A percentile compares a stretch with the other conserved stretches of the same genome.
phyloP scores from a whole-genome alignment of 1,139 yeast species.

The Eremothecium cymbalariae region DNA sequence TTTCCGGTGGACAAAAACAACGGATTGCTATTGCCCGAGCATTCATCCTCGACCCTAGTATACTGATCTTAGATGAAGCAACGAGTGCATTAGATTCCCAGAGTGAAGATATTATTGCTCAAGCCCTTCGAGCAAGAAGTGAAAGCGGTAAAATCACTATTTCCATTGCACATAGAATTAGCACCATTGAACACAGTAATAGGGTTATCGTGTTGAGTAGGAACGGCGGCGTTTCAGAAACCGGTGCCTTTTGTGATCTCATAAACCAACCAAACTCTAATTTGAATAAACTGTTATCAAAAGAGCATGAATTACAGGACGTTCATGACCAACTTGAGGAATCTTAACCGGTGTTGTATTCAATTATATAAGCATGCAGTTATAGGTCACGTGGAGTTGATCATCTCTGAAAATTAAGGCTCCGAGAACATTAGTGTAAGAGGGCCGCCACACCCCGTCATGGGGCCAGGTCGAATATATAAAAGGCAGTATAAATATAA shows the following conservation, averaged over 20 bases:
- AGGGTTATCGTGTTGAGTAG: conserved; percentile 64
- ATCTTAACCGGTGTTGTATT: too few species aligned
- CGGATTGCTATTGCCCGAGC: conserved; percentile 85
- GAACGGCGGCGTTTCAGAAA: conserved; percentile 66
- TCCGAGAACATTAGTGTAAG: too few species aligned
- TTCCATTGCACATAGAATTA: conserved; percentile 85
- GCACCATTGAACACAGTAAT: conserved; percentile 70
- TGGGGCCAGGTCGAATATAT: too few species aligned
- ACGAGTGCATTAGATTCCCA: conserved; percentile 73
- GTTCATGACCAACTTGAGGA: too few species aligned
- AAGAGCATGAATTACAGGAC: conserved; percentile 16
- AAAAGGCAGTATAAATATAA: too few species aligned
- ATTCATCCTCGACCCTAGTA: conserved; percentile 53
- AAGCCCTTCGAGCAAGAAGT: conserved; percentile 55
- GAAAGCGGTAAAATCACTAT: conserved; percentile 72
- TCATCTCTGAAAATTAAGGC: too few species aligned
- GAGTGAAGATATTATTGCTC: conserved; percentile 60
- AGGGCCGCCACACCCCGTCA: too few species aligned
- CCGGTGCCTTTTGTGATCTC: conserved; percentile 60
- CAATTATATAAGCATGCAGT: too few species aligned
- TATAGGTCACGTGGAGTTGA: too few species aligned
- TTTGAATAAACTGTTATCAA: conserved; percentile 32
- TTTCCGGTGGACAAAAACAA: conserved; percentile 84
- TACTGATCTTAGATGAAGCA: conserved; percentile 68
- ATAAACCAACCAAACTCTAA: conserved; percentile 51